Evolutionary conservation across 2,329 filamentous ascomycete species (phyloP).

Genomic region (Cadophora sp.): DNA sequence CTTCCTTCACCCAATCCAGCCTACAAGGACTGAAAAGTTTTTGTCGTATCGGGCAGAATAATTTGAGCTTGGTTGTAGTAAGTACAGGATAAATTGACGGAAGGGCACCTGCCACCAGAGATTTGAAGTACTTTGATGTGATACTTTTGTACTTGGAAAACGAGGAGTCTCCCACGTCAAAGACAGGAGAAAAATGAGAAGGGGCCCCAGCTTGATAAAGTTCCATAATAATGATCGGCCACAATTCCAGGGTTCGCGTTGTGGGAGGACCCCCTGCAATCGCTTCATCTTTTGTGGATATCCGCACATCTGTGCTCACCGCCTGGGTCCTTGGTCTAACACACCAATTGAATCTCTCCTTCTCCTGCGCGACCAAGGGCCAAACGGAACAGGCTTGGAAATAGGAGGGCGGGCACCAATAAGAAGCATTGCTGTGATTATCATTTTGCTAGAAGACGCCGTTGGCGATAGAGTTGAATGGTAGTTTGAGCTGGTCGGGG

Average conservation of each 20-base stretch:
- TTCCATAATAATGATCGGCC: constrained; percentile 7
- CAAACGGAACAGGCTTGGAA: background rate
- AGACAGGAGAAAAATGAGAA: background rate
- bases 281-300: background rate
- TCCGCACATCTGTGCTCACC: background rate
- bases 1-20: constrained; percentile 5
- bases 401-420: constrained; percentile 9
- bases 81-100: constrained; percentile 1
- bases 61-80: background rate
- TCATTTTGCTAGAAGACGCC: background rate
- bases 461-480: constrained; percentile 6
- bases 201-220: background rate
- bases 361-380: background rate
- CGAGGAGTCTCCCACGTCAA: background rate
- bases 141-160: background rate
- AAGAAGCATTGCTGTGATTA: background rate
- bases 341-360: background rate
- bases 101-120: background rate
- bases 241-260: constrained; percentile 5
- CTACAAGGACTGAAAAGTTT: background rate
- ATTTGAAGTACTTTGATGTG: constrained; percentile 5
- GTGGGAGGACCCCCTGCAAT: constrained; percentile 6
- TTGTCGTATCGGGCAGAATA: constrained; percentile 8
- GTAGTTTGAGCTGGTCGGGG: background rate
- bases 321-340: background rate